Evolutionary conservation across 169 alveolate species (phyloP).

Genomic region (Cyclospora cayetanensis): DNA sequence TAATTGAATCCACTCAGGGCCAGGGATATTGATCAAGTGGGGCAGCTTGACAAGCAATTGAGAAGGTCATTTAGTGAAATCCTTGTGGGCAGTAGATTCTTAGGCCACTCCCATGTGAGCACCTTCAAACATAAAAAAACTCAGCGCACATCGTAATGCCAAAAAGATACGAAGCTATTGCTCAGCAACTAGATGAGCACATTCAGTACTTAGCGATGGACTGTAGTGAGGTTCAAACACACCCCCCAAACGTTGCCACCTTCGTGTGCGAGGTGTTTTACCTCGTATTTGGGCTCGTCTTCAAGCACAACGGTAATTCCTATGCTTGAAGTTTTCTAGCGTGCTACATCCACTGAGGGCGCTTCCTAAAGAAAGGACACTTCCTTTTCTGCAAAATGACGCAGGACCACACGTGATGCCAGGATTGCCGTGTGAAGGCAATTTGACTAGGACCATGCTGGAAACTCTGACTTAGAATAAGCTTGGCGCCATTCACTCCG

Average conservation of each 20-base stretch:
- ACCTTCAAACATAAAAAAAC: neutral
- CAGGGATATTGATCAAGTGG: neutral
- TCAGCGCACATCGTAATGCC: neutral
- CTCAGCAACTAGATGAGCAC: neutral
- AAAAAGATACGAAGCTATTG: neutral
- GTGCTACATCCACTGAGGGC: neutral
- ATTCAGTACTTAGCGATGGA: neutral
- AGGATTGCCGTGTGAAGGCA: conserved; percentile 56
- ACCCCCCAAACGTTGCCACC: conserved; percentile 18
- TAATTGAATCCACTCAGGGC: conserved; percentile 14
- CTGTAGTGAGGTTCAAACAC: neutral
- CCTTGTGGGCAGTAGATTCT: neutral
- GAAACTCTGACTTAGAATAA: conserved; percentile 39
- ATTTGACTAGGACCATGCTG: conserved; percentile 39
- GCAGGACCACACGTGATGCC: conserved; percentile 50
- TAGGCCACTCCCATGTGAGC: conserved; percentile 37
- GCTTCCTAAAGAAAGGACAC: neutral
- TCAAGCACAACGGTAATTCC: conserved; percentile 38
- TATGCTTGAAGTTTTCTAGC: too few relatives aligned
- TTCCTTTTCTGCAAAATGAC: neutral
- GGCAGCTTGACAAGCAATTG: neutral
- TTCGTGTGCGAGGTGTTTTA: conserved; percentile 2
- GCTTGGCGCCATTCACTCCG: neutral
- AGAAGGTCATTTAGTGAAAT: neutral
- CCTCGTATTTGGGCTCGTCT: conserved; percentile 36